phyloP scores from a whole-genome alignment of 2,329 filamentous ascomycete species.

The Passalora sequoiae region DNA sequence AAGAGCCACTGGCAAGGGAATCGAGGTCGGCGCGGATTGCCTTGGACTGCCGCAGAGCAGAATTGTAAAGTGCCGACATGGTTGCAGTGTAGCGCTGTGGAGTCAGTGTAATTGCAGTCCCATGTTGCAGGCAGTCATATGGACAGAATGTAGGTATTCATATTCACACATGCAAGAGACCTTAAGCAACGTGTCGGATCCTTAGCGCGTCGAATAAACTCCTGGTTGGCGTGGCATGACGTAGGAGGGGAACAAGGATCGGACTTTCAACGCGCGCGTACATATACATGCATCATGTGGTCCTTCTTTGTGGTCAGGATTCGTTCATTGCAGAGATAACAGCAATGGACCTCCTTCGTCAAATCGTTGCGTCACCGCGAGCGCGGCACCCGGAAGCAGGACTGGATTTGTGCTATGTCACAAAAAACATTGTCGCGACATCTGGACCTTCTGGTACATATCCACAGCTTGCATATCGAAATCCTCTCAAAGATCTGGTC shows the following conservation, averaged over 20 bases:
- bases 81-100: not conserved
- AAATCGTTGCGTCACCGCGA: conserved; percentile 85
- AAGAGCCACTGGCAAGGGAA: conserved; percentile 56
- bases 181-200: not conserved
- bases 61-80: conserved; percentile 65
- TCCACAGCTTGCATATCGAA: conserved; percentile 87
- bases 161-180: too few relatives aligned
- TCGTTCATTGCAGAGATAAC: too few relatives aligned
- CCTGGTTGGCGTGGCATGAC: too few relatives aligned
- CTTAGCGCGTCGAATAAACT: too few relatives aligned
- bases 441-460: conserved; percentile 88
- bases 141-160: too few relatives aligned
- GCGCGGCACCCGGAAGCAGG: conserved; percentile 78
- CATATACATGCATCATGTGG: too few relatives aligned
- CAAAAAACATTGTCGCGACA: conserved; percentile 68
- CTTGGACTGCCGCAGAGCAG: conserved; percentile 76
- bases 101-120: not conserved
- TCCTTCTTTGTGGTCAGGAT: too few relatives aligned
- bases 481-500: conserved; percentile 81
- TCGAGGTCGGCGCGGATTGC: conserved; percentile 72
- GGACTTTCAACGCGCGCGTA: too few relatives aligned
- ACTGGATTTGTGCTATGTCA: conserved; percentile 93
- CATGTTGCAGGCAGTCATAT: conserved; percentile 1
- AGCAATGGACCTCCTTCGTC: conserved; percentile 60
- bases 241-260: too few relatives aligned